Evolutionary conservation across 768 basidiomycete species (phyloP).

Genomic region (Boletellus emodensis): DNA sequence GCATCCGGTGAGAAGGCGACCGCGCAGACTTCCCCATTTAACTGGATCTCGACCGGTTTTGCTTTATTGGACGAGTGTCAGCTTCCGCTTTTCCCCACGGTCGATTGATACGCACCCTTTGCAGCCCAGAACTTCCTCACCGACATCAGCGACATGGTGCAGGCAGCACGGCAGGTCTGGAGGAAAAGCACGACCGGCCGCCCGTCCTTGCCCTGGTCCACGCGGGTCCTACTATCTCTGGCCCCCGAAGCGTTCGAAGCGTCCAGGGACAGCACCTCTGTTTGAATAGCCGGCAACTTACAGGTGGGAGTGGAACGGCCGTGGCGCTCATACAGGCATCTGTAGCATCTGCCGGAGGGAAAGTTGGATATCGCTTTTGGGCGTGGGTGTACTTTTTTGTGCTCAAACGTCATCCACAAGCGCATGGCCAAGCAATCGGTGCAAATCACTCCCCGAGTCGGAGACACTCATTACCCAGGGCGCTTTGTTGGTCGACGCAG

Average conservation of each 20-base stretch:
- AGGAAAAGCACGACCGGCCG: background rate
- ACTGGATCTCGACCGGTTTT: constrained; percentile 6
- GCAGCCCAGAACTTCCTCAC: background rate
- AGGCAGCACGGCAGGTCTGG: background rate
- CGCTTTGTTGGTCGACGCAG: background rate
- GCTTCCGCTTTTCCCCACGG: background rate
- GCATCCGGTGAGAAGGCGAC: constrained; percentile 5
- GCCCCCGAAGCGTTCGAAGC: background rate
- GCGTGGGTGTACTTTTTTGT: background rate
- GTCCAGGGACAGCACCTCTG: background rate
- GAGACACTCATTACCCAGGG: background rate
- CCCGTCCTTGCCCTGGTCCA: background rate
- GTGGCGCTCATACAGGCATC: background rate
- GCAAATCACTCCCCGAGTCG: background rate
- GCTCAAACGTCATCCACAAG: background rate
- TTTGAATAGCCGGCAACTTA: constrained; percentile 1
- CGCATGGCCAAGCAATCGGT: background rate
- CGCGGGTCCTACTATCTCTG: background rate
- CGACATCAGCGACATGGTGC: background rate
- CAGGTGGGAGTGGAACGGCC: background rate
- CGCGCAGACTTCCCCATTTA: background rate
- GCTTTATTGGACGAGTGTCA: background rate
- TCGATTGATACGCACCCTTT: background rate
- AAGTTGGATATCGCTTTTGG: background rate
- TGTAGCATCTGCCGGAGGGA: background rate